Conservation (phyloP, 768 basidiomycete genomes). For the Russula vinacea region DNA sequence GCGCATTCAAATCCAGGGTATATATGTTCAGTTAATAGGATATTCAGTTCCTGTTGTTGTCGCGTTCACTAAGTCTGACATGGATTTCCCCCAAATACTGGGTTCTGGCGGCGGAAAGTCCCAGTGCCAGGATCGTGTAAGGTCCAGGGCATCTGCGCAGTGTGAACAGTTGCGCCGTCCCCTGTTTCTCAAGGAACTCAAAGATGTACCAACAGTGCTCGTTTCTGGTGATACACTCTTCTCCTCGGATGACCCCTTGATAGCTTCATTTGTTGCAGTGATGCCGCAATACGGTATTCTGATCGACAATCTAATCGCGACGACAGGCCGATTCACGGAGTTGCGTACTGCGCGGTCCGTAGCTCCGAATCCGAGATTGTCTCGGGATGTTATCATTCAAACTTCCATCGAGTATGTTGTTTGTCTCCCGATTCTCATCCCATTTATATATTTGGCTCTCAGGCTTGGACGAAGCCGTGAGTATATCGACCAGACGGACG, state of each 20-base stretch:
- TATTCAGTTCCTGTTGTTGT: constrained; percentile 10
- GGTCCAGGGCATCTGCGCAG: neutral
- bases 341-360: neutral
- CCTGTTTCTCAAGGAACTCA: neutral
- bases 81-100: neutral
- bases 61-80: constrained; percentile 16
- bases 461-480: constrained; percentile 14
- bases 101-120: neutral
- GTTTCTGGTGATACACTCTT: constrained; percentile 9
- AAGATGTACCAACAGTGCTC: constrained; percentile 10
- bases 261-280: neutral
- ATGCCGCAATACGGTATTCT: neutral
- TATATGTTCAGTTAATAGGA: too few relatives aligned
- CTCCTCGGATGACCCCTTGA: neutral
- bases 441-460: neutral
- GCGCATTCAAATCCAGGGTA: neutral
- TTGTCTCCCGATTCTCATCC: neutral
- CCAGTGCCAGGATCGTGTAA: neutral
- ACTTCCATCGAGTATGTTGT: constrained; percentile 15
- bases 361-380: constrained; percentile 1
- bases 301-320: neutral
- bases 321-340: neutral
- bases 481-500: neutral
- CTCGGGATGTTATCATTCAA: neutral
- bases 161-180: neutral